phyloP scores from a whole-genome alignment of 2,329 filamentous ascomycete species.

The Fusarium sp. region DNA sequence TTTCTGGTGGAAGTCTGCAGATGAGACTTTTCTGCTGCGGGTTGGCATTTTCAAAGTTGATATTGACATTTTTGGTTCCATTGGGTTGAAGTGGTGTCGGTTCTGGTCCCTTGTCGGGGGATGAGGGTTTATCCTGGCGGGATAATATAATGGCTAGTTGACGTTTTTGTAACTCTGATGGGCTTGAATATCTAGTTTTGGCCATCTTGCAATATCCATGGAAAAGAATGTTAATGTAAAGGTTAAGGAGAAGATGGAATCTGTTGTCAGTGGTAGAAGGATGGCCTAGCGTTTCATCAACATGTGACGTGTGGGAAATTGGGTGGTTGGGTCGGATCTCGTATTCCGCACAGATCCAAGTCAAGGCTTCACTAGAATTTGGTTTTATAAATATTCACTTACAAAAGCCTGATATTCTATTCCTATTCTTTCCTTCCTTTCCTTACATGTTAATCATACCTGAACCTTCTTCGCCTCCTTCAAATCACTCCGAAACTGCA shows the following conservation, averaged over 20 bases:
- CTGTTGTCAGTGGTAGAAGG: neutral
- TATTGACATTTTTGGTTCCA: no score
- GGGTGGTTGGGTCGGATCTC: neutral
- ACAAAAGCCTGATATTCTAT: neutral
- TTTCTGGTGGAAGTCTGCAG: neutral
- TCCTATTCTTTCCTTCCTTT: neutral
- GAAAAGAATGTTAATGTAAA: neutral
- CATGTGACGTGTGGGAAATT: neutral
- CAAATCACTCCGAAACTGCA: slow-evolving; percentile 44
- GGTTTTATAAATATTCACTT: neutral
- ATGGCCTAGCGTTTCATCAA: neutral
- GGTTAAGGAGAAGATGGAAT: no score
- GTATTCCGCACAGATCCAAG: neutral
- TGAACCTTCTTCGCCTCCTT: slow-evolving; percentile 35
- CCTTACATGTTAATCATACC: neutral
- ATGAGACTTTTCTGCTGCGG: neutral
- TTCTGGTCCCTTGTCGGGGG: neutral
- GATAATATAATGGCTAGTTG: neutral
- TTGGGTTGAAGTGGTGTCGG: neutral
- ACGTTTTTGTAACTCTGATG: neutral
- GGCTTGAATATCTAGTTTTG: neutral
- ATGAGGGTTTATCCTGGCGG: neutral
- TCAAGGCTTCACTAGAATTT: neutral
- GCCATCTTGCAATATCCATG: neutral
- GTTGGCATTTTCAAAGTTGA: neutral